Conservation (phyloP, 768 basidiomycete species). For the Xerocomellus chrysenteron region DNA sequence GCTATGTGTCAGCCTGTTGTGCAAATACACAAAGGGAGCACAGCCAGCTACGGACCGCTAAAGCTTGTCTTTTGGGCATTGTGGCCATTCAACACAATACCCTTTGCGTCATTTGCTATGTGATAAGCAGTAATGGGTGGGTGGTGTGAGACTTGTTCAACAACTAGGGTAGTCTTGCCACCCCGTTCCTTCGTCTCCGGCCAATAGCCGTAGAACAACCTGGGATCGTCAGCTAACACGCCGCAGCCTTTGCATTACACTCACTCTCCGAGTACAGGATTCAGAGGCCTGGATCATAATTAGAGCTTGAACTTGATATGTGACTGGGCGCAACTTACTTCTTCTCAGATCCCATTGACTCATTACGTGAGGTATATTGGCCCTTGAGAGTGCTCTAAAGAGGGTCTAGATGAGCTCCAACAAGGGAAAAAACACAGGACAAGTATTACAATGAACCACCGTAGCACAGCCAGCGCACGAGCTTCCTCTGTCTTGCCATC, state of each 20-base stretch:
- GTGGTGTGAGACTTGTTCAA: slow-evolving; percentile 97
- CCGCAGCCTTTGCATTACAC: slow-evolving; percentile 29
- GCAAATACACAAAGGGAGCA: background rate
- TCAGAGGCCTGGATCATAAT: slow-evolving; percentile 67
- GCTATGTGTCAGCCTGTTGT: slow-evolving; percentile 1
- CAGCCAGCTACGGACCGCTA: slow-evolving; percentile 48
- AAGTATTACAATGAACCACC: slow-evolving; percentile 83
- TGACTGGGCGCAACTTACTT: slow-evolving; percentile 54
- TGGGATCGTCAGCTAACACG: slow-evolving; percentile 26
- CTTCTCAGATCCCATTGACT: slow-evolving; percentile 96
- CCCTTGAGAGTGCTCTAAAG: slow-evolving; percentile 85
- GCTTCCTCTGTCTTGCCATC: slow-evolving; percentile 73
- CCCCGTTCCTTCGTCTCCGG: slow-evolving; percentile 63
- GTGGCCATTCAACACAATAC: slow-evolving; percentile 77
- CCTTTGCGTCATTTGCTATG: slow-evolving; percentile 79
- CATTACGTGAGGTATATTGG: slow-evolving; percentile 92
- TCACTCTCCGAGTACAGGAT: slow-evolving; percentile 92
- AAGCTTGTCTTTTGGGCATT: slow-evolving; percentile 96
- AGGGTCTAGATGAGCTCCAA: slow-evolving; percentile 3
- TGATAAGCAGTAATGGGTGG: slow-evolving; percentile 85
- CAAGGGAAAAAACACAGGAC: background rate
- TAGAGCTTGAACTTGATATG: slow-evolving; percentile 7
- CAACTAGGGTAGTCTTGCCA: slow-evolving; percentile 79
- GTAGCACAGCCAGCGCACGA: slow-evolving; percentile 76
- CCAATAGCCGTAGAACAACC: slow-evolving; percentile 89